Evolutionary conservation across 2,329 filamentous ascomycete genomes (phyloP), one percentile per base, ranked within the genome.

Genomic region (Sclerotinia trifoliorum): DNA sequence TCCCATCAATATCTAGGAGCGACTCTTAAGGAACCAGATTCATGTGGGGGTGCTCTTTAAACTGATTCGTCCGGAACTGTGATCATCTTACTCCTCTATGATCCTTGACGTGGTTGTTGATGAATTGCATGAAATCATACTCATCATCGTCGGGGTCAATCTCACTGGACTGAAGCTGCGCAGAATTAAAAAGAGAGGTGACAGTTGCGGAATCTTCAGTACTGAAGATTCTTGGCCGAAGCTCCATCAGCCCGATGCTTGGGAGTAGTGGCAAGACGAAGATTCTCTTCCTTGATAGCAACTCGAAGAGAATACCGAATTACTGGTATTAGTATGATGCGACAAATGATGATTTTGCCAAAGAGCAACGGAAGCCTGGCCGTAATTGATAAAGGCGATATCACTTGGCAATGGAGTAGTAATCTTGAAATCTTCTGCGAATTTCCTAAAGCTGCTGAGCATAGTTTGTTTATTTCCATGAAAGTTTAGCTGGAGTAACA

Each of bases 341-440:
- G 0, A 21, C 39, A 32, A 17, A 35, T 44, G 13, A 15, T 42
- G 15, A 57, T 42, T 10, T 5, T 57, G 35, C 35, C 13, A 57
- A 17, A 17, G 19, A 57, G 6, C 3, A 15, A 42, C 6, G 35
- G 55, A 35, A 42, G 26, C n/a, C 35, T 57, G n/a, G 44, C 35
- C 35, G 35, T 42, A 13, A 57, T 57, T 57, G 55, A 57, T 57
- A 42, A 57, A 57, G 13, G 55, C 35, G 19, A 57, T 57, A 24
- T 57, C 55, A 42, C n/a, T 24, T 26, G 35, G 35, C 6, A 57
- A n/a, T 10, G 55, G 35, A 10, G 55, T 44, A n/a, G 55, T 24
- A n/a, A 57, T 42, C 35, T 42, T 42, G n/a, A 57, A 57, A 24
- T 57, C n/a, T 19, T 42, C 13, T 13, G 55, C 32, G 19, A 57